Percentiles rank a stretch among this genome's conserved stretches.
phyloP scores from a whole-genome alignment of 1,139 yeast species.

The Diutina rugosa region DNA sequence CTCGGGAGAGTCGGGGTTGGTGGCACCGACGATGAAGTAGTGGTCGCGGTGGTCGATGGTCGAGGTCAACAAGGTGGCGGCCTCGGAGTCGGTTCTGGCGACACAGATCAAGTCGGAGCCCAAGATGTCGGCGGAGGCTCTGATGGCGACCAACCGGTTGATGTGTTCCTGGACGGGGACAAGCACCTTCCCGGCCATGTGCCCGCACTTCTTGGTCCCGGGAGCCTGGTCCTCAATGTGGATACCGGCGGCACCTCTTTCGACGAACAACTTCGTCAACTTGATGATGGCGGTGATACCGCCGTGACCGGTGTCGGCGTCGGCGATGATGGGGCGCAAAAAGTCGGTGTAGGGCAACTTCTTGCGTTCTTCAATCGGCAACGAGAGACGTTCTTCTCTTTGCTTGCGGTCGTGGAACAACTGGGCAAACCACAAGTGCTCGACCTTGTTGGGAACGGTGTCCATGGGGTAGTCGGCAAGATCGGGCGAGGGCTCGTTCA shows the following conservation, averaged over 20 bases:
- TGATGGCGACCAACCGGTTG: conserved; percentile 83
- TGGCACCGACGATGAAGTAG: conserved; percentile 80
- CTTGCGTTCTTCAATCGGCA: conserved; percentile 50
- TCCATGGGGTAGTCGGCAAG: conserved; percentile 97
- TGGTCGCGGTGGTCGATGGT: conserved; percentile 94
- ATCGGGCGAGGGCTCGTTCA: conserved; percentile 97
- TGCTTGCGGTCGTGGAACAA: conserved; percentile 96
- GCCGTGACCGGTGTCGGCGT: conserved; percentile 98
- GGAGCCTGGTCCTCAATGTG: conserved; percentile 99
- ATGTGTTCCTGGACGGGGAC: conserved; percentile 97
- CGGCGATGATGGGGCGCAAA: conserved; percentile 90
- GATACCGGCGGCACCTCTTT: conserved; percentile 98
- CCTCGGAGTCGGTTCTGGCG: conserved; percentile 96
- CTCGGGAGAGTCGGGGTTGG: conserved; percentile 69
- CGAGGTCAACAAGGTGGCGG: conserved; percentile 87
- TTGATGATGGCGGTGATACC: conserved; percentile 94
- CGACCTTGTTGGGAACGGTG: conserved; percentile 97
- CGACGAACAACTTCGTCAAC: conserved; percentile 90
- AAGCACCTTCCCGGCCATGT: conserved; percentile 96
- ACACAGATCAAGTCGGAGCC: conserved; percentile 78
- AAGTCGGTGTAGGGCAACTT: conserved; percentile 61
- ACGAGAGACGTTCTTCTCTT: conserved; percentile 64
- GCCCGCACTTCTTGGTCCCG: conserved; percentile 97
- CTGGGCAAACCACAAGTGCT: conserved; percentile 94
- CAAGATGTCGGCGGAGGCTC: conserved; percentile 92